Base-by-base conservation (phyloP, 2,329 filamentous ascomycete genomes). In the Plectosphaerella cucumerina region DNA sequence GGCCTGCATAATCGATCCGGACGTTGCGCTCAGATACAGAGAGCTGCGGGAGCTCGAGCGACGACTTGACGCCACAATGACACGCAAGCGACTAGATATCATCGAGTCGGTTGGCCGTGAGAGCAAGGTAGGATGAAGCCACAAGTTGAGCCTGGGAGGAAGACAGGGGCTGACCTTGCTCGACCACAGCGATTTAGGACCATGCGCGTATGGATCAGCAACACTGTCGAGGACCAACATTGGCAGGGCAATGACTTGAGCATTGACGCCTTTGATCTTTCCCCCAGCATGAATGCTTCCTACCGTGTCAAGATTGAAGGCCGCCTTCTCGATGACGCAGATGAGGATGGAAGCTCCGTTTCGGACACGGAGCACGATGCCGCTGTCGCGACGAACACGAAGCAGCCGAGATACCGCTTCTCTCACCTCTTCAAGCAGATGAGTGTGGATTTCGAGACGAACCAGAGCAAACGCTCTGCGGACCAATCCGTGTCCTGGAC, bases 281-380 rank as follows among this genome's bases (percentile, higher is more conserved):
- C 84, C 49, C 84, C 85, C 48, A 90, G 84, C 56, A 78, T 81
- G 58, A 87, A 91, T 59, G 87, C 90, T 3, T 88, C 86, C 11
- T 99, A 92, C 67, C 84, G 86, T 51, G 90, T 99, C 59, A 96
- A 92, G 72, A 93, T 99, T 55, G 90, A 97, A 70, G 94, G 90
- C 41, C 83, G 87, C 26, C 72, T 97, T 49, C 76, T 97, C 21
- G 88, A 91, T 56, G 85, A 89, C 49, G 76, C 82, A 15, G 73
- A 77, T 31, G 70, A 15, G 65, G 68, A 52, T 15, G 44, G 42
- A 46, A 11, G 9, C 26, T 31, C 26, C 12, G 26, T 31, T 31
- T 11, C 3, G 26, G 39, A 33, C 35, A 23, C 34, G 12, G 15
- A 68, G 63, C 53, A 65, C 68, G 39, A 42, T 18, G 47, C 37